Evolutionary conservation across 352 stramenopile genomes (phyloP).

Genomic region (Globisporangium irregulare): DNA sequence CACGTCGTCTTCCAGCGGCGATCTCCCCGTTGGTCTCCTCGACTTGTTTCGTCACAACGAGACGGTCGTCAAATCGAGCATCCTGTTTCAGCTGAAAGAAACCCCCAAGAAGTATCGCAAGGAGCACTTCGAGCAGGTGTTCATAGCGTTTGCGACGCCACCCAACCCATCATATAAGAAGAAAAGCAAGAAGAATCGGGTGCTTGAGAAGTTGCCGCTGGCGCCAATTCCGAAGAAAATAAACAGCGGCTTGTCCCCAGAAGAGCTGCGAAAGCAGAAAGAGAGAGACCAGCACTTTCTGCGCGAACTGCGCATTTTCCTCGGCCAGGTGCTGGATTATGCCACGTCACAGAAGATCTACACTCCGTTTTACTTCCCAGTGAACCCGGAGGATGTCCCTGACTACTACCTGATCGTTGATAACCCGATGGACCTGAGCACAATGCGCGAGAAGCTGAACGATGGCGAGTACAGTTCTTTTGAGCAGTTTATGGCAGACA

Average conservation of each 20-base stretch:
- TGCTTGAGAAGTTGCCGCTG: slow-evolving; percentile 53
- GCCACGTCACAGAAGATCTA: slow-evolving; percentile 69
- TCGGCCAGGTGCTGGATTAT: slow-evolving; percentile 82
- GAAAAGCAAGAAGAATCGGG: slow-evolving; percentile 19
- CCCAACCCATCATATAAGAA: slow-evolving; percentile 24
- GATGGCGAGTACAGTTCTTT: slow-evolving; percentile 88
- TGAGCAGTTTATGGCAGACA: slow-evolving; percentile 85
- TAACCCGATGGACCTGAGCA: slow-evolving; percentile 84
- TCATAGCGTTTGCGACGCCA: slow-evolving; percentile 49
- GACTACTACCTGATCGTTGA: slow-evolving; percentile 90
- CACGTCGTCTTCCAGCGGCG: slow-evolving; percentile 36
- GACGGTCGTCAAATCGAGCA: slow-evolving; percentile 37
- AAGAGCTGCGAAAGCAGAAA: slow-evolving; percentile 43
- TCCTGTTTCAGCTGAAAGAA: slow-evolving; percentile 40
- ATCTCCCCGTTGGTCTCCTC: slow-evolving; percentile 49
- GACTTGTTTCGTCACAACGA: slow-evolving; percentile 55
- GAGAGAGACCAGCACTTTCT: slow-evolving; percentile 82
- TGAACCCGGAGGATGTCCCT: slow-evolving; percentile 75
- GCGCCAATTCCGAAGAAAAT: slow-evolving; percentile 41
- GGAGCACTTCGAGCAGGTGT: slow-evolving; percentile 64
- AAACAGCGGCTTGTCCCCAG: slow-evolving; percentile 28
- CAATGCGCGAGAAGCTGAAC: slow-evolving; percentile 89
- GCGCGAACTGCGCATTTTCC: slow-evolving; percentile 86
- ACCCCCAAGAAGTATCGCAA: slow-evolving; percentile 28
- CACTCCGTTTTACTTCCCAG: slow-evolving; percentile 63